Base-by-base conservation (phyloP, 139 green algal species). In the Chlorella sp. region DNA sequence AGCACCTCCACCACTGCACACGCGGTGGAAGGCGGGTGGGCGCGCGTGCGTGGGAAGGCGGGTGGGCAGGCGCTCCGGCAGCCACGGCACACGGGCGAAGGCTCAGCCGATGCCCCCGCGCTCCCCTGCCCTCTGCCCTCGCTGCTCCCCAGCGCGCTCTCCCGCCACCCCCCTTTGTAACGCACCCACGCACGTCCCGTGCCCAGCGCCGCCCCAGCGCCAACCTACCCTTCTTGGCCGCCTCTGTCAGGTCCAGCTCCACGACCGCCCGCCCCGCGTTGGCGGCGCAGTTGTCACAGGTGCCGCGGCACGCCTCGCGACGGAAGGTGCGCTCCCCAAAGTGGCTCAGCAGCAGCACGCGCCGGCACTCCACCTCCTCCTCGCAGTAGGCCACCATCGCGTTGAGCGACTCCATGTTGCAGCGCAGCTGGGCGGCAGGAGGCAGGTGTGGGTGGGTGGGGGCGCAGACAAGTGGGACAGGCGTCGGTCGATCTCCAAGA, bases 371-470 rank as follows among this genome's bases (percentile, higher is more conserved):
- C 40, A 88, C 79, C 48, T 87, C 69, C 55, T 94, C 90, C 85
- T 97, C 89, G 58, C 87, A 91, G 74, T 95, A 97, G 42, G 53
- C n/a, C 64, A 93, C 90, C 92, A 97, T 96, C 25, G 75, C 75
- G 59, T 95, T 92, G 11, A 97, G 85, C 3, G 87, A 92, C 60
- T 94, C 85, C 68, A 90, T 82, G 84, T 96, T 97, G 73, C 58
- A 70, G 40, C 85, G 67, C 68, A 91, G 71, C 74, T 91, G 81
- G n/a, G n/a, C n/a, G n/a, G n/a, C n/a, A n/a, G n/a, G n/a, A n/a
- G n/a, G n/a, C n/a, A n/a, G n/a, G n/a, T n/a, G n/a, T n/a, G n/a
- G n/a, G n/a, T n/a, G n/a, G n/a, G n/a, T n/a, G n/a, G n/a, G n/a
- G n/a, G n/a, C n/a, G n/a, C n/a, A n/a, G n/a, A n/a, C n/a, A n/a